Percentiles rank a stretch among this genome's conserved stretches.
These are phyloP conservation scores for Penicillium simplicissimum DNA, from an alignment of 495 filamentous ascomycete species.

Conservation along the genomic window DNA sequence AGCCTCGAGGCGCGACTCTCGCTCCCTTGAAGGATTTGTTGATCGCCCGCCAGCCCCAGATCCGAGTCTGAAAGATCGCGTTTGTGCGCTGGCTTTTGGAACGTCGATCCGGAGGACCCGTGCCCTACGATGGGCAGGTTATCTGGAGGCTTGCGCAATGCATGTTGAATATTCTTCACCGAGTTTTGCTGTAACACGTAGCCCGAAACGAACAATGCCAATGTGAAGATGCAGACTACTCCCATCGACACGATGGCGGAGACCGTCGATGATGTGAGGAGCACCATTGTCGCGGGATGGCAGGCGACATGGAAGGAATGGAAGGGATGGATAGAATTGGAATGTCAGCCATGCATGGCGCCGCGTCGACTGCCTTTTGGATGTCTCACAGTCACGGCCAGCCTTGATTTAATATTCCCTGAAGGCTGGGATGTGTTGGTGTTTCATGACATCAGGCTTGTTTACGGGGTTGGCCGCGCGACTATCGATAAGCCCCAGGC, in stretches of 20 bases:
- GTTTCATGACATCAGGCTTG: conserved; percentile 35
- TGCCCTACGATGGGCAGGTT: conserved; percentile 16
- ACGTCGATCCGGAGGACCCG: conserved; percentile 25
- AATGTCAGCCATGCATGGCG: conserved; percentile 23
- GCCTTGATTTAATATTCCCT: no score
- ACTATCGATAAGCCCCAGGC: conserved; percentile 45
- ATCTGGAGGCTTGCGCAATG: conserved; percentile 48
- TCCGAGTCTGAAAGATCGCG: conserved; percentile 24
- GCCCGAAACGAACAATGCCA: conserved; percentile 67
- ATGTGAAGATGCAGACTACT: conserved; percentile 60
- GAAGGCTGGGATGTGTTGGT: conserved; percentile 5
- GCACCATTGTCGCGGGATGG: conserved; percentile 39
- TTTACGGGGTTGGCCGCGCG: conserved; percentile 43
- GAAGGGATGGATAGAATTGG: conserved; percentile 11
- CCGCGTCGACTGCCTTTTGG: not conserved
- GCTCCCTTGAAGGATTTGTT: conserved; percentile 12
- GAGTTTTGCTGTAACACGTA: conserved; percentile 72
- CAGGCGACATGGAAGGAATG: conserved; percentile 19
- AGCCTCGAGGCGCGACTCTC: conserved; percentile 5
- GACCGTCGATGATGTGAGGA: conserved; percentile 47
- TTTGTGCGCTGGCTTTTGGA: conserved; percentile 25
- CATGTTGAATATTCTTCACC: conserved; percentile 60
- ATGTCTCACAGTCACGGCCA: conserved; percentile 16
- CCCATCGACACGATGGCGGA: conserved; percentile 46
- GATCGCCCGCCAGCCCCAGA: conserved; percentile 15